Percentiles rank a stretch among this genome's conserved stretches.
phyloP scores from a whole-genome alignment of 2,329 filamentous ascomycete genomes.

The Ophioceras dolichostomum region DNA sequence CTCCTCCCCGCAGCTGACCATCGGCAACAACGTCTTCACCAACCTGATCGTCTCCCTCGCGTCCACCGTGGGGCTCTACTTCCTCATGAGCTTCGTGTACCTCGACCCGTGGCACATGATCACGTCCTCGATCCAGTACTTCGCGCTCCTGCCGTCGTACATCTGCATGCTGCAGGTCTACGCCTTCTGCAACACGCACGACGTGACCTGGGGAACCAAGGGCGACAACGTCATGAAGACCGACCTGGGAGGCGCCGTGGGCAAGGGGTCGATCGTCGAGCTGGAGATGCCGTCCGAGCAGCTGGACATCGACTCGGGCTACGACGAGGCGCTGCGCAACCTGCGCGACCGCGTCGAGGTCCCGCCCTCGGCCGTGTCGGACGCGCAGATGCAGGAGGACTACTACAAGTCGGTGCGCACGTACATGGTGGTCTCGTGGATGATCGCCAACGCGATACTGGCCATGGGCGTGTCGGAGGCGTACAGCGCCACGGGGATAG shows the following conservation, averaged over 20 bases:
- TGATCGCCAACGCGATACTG: conserved; percentile 81
- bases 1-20: conserved; percentile 12
- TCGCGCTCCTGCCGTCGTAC: conserved; percentile 80
- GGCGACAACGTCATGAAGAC: conserved; percentile 92
- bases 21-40: conserved; percentile 86
- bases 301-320: conserved; percentile 93
- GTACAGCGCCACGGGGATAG: conserved; percentile 60
- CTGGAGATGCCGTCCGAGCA: conserved; percentile 97
- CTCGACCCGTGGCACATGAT: conserved; percentile 99
- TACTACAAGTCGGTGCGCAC: conserved; percentile 97
- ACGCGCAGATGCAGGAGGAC: conserved; percentile 86
- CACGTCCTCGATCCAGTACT: conserved; percentile 84
- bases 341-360: conserved; percentile 89
- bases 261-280: conserved; percentile 71
- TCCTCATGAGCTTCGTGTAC: conserved; percentile 92
- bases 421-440: conserved; percentile 95
- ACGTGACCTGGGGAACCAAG: conserved; percentile 98
- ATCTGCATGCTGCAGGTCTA: conserved; percentile 98
- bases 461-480: conserved; percentile 88
- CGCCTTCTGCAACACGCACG: conserved; percentile 98
- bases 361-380: conserved; percentile 43
- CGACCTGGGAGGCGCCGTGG: conserved; percentile 77
- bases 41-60: conserved; percentile 86
- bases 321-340: conserved; percentile 93
- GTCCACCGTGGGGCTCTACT: conserved; percentile 87